A percentile compares a stretch with the other conserved stretches of the same genome.
Evolutionary conservation across 2,329 filamentous ascomycete species (phyloP).

Genomic region (Eurotiales sp.): DNA sequence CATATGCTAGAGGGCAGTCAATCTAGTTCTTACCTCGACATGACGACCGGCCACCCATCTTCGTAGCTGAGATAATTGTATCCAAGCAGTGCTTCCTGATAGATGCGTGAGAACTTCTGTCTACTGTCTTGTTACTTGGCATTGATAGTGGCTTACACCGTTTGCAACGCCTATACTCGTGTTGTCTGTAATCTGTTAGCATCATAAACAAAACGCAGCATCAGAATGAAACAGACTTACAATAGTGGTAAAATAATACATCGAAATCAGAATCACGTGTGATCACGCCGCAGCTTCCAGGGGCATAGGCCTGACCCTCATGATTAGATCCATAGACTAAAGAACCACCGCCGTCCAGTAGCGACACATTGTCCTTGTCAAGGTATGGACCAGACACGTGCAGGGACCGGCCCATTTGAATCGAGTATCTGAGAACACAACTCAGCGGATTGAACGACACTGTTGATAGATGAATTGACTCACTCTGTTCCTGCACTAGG

Average conservation of each 20-base stretch:
- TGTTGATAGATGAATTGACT: neutral
- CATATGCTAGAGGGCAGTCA: neutral
- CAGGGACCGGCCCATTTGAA: slow-evolving; percentile 34
- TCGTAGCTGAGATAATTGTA: slow-evolving; percentile 36
- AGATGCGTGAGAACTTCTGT: slow-evolving; percentile 17
- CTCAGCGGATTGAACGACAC: neutral
- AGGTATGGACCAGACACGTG: slow-evolving; percentile 32
- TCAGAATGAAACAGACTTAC: slow-evolving; percentile 19
- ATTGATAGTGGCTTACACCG: slow-evolving; percentile 18
- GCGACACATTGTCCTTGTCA: slow-evolving; percentile 24
- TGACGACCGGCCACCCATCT: slow-evolving; percentile 33
- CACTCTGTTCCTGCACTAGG: slow-evolving; percentile 19
- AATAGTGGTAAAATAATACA: slow-evolving; percentile 39
- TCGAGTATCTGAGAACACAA: slow-evolving; percentile 25
- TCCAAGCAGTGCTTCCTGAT: slow-evolving; percentile 33
- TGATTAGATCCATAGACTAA: slow-evolving; percentile 37
- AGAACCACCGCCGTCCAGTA: slow-evolving; percentile 32
- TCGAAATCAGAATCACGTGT: slow-evolving; percentile 25
- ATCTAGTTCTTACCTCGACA: slow-evolving; percentile 2
- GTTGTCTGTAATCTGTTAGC: slow-evolving; percentile 24
- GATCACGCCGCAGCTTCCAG: slow-evolving; percentile 35
- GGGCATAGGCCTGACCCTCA: slow-evolving; percentile 33
- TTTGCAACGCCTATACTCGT: slow-evolving; percentile 28
- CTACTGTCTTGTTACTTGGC: too few species aligned
- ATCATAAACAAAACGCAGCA: neutral